Conservation (phyloP, 73 alveolate species). For the Paramecium caudatum region DNA sequence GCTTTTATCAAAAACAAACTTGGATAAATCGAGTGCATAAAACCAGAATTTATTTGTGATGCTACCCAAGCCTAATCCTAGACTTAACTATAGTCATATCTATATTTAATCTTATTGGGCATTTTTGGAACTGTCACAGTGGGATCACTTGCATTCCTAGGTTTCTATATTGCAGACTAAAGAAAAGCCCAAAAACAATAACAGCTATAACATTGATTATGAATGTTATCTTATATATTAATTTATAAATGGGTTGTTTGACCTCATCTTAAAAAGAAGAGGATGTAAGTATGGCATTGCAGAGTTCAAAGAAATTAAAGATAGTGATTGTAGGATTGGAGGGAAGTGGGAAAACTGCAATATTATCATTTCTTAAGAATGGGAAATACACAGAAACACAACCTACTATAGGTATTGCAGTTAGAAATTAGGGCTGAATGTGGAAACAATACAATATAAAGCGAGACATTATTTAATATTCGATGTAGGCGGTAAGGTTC, state of each 20-base stretch:
- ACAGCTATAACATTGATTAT: no score
- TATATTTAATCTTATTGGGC: no score
- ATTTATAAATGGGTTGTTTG: constrained; percentile 6
- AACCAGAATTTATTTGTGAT: no score
- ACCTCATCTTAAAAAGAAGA: constrained; percentile 33
- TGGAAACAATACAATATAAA: constrained; percentile 29
- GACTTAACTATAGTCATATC: no score
- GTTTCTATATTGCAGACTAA: no score
- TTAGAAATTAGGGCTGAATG: constrained; percentile 38
- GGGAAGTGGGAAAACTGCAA: constrained; percentile 92
- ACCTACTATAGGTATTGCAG: constrained; percentile 89
- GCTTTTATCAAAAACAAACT: no score
- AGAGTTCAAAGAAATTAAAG: constrained; percentile 78
- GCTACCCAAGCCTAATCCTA: no score
- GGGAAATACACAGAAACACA: constrained; percentile 80
- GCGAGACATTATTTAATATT: constrained; percentile 85
- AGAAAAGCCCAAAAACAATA: no score
- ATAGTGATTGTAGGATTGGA: constrained; percentile 89
- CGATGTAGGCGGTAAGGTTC: constrained; percentile 92
- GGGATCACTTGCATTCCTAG: no score
- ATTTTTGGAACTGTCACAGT: no score
- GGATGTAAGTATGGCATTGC: constrained; percentile 1
- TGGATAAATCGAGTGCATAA: no score
- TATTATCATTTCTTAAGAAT: constrained; percentile 77
- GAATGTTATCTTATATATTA: not conserved